A percentile compares a stretch with the other conserved stretches of the same genome.
Conservation (phyloP, 225 moss, liverwort and hornwort genomes). For the Rhytidiadelphus loreus region DNA sequence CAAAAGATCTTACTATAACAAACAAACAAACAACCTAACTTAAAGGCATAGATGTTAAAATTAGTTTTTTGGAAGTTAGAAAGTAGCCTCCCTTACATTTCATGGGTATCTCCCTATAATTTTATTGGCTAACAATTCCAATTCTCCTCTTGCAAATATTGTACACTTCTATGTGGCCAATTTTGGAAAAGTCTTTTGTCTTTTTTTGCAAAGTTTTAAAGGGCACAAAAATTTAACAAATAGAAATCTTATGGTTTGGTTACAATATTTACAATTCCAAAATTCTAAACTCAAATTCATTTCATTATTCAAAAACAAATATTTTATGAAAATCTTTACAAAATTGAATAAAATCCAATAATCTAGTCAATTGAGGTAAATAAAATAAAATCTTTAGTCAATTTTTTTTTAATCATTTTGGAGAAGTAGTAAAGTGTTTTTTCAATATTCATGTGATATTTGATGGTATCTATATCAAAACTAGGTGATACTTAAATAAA, state of each 20-base stretch:
- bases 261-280: background rate
- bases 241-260: background rate
- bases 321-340: too few relatives aligned
- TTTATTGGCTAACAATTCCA: background rate
- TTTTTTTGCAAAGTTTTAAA: background rate
- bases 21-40: too few relatives aligned
- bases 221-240: background rate
- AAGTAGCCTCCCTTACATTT: fast-evolving
- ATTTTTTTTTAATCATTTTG: background rate
- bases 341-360: background rate
- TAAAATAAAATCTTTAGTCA: fast-evolving
- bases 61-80: fast-evolving
- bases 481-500: background rate
- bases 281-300: background rate
- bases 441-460: background rate
- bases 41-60: too few relatives aligned
- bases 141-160: background rate
- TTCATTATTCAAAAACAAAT: background rate
- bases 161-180: background rate
- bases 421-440: background rate
- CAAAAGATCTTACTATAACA: too few relatives aligned
- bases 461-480: background rate
- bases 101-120: fast-evolving
- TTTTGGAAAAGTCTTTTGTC: background rate
- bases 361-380: background rate